Base-by-base conservation (phyloP, 352 stramenopile genomes). In the Phytophthora pseudosyringae region DNA sequence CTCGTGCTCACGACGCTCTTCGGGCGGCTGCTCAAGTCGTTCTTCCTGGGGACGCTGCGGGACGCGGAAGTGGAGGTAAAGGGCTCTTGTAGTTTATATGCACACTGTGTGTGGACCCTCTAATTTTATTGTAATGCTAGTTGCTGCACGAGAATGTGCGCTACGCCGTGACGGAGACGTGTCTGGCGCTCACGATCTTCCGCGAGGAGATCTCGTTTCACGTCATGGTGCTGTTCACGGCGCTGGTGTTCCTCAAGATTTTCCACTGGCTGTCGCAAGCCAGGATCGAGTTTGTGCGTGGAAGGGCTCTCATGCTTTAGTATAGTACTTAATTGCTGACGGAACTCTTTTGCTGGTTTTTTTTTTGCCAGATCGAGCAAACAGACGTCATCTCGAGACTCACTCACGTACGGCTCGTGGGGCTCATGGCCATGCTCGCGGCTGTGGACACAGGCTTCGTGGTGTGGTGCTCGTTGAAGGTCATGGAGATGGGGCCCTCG, bases 161-260 rank as follows among this genome's bases (percentile, higher is more conserved):
- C 32, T 99, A 99, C 75, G 93, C 98, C 33, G 89, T 99, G 57
- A 99, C 97, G 5, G 98, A 99, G 84, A 99, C 97, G 21, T 99
- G 97, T 84, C 78, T 99, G 25, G 97, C 98, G n/a, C 87, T 99
- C 25, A 99, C 97, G 36, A 98, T 99, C 51, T 99, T 99, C 81
- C 91, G 97, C 18, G 90, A 98, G 38, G 97, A 99, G 79, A 91
- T 99, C 59, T 98, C 91, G 51, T 91, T 98, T 36, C 75, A 89
- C n/a, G 97, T 98, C 32, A 89, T 98, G 31, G 85, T 93, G 50
- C 71, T 99, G 12, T 99, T 99, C 82, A 91, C 97, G 36, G 80
- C 89, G 36, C 81, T 99, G 21, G 88, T 99, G 41, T 95, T 99
- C 63, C 72, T 91, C 66, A 99, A 99, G 77, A 88, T 97, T 55